Conservation (phyloP, 2,329 filamentous ascomycete genomes). For the Colletotrichum karsti region DNA sequence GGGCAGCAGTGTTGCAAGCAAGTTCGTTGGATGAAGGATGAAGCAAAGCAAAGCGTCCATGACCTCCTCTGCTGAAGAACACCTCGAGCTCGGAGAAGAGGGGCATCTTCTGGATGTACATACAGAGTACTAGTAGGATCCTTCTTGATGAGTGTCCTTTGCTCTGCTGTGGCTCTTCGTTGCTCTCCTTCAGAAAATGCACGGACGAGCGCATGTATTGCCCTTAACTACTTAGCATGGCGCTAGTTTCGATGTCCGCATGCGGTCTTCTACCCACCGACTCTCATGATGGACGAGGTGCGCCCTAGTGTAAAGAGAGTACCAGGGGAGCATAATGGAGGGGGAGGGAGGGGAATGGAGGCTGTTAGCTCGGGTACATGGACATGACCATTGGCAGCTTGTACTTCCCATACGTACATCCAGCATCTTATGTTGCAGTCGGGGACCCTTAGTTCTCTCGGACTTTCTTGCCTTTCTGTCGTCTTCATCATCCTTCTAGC, state of each 20-base stretch:
- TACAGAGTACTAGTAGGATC: no score
- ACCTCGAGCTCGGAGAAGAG: neutral
- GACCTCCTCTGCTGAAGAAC: neutral
- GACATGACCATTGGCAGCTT: neutral
- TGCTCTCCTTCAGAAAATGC: neutral
- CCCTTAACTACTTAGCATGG: neutral
- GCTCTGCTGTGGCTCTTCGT: neutral
- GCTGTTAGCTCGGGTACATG: neutral
- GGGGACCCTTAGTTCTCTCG: conserved; percentile 5
- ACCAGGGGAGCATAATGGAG: neutral
- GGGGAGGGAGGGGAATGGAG: neutral
- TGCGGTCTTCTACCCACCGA: neutral
- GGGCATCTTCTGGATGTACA: no score
- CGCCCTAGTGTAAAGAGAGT: neutral
- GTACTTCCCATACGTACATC: neutral
- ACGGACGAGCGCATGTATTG: neutral
- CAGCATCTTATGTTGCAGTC: neutral
- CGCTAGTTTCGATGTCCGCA: neutral
- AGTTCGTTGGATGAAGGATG: conserved; percentile 11
- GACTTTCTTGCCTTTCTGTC: neutral
- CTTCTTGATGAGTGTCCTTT: no score
- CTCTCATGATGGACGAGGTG: neutral
- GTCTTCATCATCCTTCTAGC: neutral
- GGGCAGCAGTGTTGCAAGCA: conserved; percentile 19
- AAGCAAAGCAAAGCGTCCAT: conserved; percentile 1